Evolutionary conservation across 2,329 filamentous ascomycete genomes (phyloP).

Genomic region (Cytospora chrysosperma): DNA sequence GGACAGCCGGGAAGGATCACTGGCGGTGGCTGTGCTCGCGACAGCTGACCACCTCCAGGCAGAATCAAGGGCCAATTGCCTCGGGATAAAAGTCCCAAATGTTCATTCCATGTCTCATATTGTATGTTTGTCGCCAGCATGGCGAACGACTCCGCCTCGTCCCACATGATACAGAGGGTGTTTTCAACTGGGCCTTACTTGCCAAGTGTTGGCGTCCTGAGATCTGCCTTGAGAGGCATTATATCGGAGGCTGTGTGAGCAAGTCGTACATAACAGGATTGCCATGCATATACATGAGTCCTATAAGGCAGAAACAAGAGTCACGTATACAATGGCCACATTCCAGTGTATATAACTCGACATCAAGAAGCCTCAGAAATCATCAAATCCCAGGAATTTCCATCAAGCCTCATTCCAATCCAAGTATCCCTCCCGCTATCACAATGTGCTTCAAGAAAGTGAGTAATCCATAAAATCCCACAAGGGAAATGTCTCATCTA

Average conservation of each 20-base stretch:
- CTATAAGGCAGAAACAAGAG: too few relatives aligned
- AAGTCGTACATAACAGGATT: too few relatives aligned
- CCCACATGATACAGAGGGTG: background rate
- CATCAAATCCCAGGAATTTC: background rate
- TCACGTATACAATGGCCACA: too few relatives aligned
- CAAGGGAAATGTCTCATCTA: background rate
- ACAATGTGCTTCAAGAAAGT: constrained; percentile 16
- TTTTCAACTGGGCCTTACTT: too few relatives aligned
- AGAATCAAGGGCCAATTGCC: background rate
- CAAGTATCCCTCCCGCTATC: background rate
- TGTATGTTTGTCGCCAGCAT: background rate
- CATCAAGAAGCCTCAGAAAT: background rate
- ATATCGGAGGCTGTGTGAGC: too few relatives aligned
- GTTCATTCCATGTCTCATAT: background rate
- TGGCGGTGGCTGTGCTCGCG: constrained; percentile 7
- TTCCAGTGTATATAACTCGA: too few relatives aligned
- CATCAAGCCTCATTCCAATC: background rate
- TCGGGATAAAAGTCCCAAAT: background rate
- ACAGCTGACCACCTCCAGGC: background rate
- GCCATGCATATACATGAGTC: too few relatives aligned
- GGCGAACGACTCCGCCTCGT: background rate
- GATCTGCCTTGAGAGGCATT: too few relatives aligned
- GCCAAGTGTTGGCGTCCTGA: too few relatives aligned
- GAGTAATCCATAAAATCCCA: background rate
- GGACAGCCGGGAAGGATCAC: background rate